Evolutionary conservation across 2,329 filamentous ascomycete genomes (phyloP).

Genomic region (Aspergillus jensenii): DNA sequence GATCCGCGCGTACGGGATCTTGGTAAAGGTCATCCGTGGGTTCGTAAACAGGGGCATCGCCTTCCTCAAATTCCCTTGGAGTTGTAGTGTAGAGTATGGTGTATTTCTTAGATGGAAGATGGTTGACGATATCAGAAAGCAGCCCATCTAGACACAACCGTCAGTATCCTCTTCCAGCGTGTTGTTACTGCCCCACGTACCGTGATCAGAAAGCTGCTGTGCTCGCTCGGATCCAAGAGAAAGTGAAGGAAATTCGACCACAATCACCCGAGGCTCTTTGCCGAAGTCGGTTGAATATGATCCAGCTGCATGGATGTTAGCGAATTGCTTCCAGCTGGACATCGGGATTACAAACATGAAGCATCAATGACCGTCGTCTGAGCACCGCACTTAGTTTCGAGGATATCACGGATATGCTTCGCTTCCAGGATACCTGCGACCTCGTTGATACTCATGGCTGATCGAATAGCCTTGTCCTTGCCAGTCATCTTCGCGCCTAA

Average conservation of each 20-base stretch:
- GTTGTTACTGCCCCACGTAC: conserved; percentile 28
- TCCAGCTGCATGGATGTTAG: conserved; percentile 35
- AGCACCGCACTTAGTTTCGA: conserved; percentile 51
- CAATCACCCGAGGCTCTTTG: conserved; percentile 43
- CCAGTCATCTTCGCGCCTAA: conserved; percentile 52
- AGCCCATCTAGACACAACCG: conserved; percentile 42
- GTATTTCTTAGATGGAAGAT: conserved; percentile 58
- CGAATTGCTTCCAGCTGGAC: background rate
- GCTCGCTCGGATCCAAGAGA: conserved; percentile 35
- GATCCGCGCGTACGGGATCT: conserved; percentile 65
- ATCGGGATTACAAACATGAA: conserved; percentile 33
- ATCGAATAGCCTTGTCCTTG: conserved; percentile 54
- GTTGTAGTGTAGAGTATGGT: conserved; percentile 76
- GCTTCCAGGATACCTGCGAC: conserved; percentile 52
- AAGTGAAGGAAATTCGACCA: conserved; percentile 46
- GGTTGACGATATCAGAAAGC: conserved; percentile 48
- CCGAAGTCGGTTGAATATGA: conserved; percentile 39
- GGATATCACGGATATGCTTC: conserved; percentile 39
- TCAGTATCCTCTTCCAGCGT: conserved; percentile 9
- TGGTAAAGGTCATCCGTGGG: conserved; percentile 56
- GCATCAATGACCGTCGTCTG: conserved; percentile 45
- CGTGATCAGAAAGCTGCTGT: conserved; percentile 44
- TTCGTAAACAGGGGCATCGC: conserved; percentile 56
- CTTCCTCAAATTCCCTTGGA: conserved; percentile 43
- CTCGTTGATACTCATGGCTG: conserved; percentile 52